These are phyloP conservation scores for Suhomyces choctaworum DNA, from an alignment of 1,139 yeast species.

Conservation along the genomic window DNA sequence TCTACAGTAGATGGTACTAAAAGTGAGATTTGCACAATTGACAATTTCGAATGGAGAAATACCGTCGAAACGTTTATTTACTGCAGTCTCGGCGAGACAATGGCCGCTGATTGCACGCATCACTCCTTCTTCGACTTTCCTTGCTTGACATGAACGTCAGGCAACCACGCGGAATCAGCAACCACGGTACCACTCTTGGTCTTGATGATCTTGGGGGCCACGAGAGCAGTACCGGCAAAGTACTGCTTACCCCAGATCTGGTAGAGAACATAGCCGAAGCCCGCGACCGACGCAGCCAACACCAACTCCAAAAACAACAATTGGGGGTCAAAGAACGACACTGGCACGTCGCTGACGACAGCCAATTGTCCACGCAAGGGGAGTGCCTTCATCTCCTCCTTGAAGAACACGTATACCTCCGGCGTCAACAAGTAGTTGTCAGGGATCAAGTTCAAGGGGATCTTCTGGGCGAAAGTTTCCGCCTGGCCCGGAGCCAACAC, in stretches of 20 bases:
- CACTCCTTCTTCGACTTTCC: conserved; percentile 31
- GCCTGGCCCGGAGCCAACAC: conserved; percentile 51
- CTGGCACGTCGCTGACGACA: conserved; percentile 59
- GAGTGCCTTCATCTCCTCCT: conserved; percentile 54
- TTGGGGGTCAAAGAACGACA: conserved; percentile 74
- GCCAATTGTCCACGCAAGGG: conserved; percentile 62
- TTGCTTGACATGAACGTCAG: conserved; percentile 17
- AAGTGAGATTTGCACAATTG: no score
- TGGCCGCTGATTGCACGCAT: background rate
- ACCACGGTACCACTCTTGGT: conserved; percentile 29
- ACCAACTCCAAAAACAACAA: conserved; percentile 62
- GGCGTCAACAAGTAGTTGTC: conserved; percentile 64
- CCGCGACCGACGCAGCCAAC: conserved; percentile 51
- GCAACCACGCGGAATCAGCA: conserved; percentile 22
- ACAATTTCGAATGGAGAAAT: no score
- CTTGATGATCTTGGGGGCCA: conserved; percentile 23
- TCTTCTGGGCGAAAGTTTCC: conserved; percentile 50
- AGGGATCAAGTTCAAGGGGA: conserved; percentile 58
- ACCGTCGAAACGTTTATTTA: no score
- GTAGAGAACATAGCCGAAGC: conserved; percentile 49
- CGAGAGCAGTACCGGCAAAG: conserved; percentile 41
- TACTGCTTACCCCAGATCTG: conserved; percentile 46
- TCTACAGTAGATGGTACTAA: no score
- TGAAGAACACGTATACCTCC: conserved; percentile 52
- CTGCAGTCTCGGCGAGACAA: background rate